These are phyloP conservation scores for Daldinia caldariorum DNA, from an alignment of 495 filamentous ascomycete species.

Conservation along the genomic window DNA sequence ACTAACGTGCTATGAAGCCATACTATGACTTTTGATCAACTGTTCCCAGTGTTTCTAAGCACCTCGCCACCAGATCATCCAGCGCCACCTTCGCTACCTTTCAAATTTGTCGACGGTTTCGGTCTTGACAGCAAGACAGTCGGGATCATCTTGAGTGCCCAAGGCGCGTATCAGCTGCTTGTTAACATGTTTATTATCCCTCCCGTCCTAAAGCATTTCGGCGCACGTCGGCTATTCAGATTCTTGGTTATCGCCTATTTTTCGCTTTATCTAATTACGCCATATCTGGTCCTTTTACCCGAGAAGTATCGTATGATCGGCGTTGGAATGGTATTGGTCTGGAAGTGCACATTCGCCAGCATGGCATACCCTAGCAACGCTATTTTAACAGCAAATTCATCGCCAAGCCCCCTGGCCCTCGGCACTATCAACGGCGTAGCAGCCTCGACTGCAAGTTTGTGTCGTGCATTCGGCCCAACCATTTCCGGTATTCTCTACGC, in stretches of 20 bases:
- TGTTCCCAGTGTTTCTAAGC: constrained; percentile 91
- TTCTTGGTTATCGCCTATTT: constrained; percentile 83
- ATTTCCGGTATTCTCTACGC: constrained; percentile 87
- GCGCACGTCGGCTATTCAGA: constrained; percentile 80
- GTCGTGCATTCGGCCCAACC: constrained; percentile 86
- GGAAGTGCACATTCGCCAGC: constrained; percentile 88
- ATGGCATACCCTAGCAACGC: constrained; percentile 87
- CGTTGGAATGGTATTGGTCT: constrained; percentile 77
- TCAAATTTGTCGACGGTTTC: constrained; percentile 90
- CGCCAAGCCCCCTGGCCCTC: constrained; percentile 80
- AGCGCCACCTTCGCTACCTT: constrained; percentile 66
- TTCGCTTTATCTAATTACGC: constrained; percentile 85
- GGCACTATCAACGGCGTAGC: constrained; percentile 94
- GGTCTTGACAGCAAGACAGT: constrained; percentile 82
- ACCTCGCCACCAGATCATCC: constrained; percentile 64
- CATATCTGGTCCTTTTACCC: constrained; percentile 89
- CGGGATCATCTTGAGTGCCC: constrained; percentile 85
- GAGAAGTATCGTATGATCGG: constrained; percentile 72
- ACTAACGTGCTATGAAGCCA: constrained; percentile 52
- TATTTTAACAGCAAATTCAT: constrained; percentile 85
- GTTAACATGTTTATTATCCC: constrained; percentile 87
- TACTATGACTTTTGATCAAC: constrained; percentile 93
- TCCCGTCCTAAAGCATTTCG: constrained; percentile 73
- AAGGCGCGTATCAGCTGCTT: constrained; percentile 89
- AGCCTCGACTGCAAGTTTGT: constrained; percentile 87